phyloP scores from a whole-genome alignment of 768 basidiomycete genomes.

The Panus rudis region DNA sequence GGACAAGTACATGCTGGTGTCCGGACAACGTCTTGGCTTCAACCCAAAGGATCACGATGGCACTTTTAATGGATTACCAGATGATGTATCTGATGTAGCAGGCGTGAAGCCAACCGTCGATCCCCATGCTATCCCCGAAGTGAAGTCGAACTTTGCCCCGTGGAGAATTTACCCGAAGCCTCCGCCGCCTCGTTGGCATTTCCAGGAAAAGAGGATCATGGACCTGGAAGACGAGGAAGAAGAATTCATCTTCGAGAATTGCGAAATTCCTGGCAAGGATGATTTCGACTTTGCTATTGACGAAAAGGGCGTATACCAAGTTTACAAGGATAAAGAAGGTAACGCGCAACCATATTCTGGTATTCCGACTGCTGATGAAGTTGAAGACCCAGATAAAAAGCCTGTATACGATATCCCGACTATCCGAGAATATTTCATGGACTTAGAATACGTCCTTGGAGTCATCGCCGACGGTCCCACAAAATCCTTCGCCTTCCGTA shows the following conservation, averaged over 20 bases:
- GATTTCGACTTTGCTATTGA: conserved; percentile 67
- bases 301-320: conserved; percentile 85
- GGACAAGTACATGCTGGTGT: conserved; percentile 90
- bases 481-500: conserved; percentile 89
- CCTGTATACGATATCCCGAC: conserved; percentile 76
- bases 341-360: conserved; percentile 1
- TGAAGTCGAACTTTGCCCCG: conserved; percentile 33
- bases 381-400: conserved; percentile 26
- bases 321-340: conserved; percentile 49
- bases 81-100: conserved; percentile 53
- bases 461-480: conserved; percentile 95
- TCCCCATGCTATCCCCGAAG: conserved; percentile 17
- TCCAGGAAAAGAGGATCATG: conserved; percentile 39
- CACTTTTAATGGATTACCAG: conserved; percentile 59
- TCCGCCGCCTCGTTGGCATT: conserved; percentile 96
- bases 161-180: conserved; percentile 94
- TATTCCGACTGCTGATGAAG: neutral
- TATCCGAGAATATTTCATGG: conserved; percentile 92
- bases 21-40: conserved; percentile 88
- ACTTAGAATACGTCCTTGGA: conserved; percentile 84
- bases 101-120: conserved; percentile 62
- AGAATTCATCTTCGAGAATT: conserved; percentile 68
- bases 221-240: conserved; percentile 25
- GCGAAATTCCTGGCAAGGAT: conserved; percentile 63
- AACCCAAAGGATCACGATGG: conserved; percentile 91